Evolutionary conservation across 148 eudicot species (phyloP).

Genomic region (Nepenthes mirabilis): DNA sequence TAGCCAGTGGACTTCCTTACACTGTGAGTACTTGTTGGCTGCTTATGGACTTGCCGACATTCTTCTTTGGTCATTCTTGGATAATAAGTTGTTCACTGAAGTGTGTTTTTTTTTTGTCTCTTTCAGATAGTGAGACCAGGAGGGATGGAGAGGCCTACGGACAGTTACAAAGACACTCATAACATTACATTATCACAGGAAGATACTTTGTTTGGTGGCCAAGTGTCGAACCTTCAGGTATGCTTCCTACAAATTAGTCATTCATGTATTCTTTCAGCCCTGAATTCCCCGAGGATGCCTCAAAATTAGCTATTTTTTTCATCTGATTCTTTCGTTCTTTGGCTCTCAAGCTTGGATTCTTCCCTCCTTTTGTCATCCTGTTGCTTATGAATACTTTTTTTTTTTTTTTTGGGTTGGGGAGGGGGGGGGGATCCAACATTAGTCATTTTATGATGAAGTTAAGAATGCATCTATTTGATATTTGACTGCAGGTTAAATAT

Average conservation of each 20-base stretch:
- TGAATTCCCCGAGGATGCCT: not conserved
- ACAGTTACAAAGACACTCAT: slow-evolving; percentile 82
- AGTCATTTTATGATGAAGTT: too few species aligned
- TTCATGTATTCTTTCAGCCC: not conserved
- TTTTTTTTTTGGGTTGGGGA: too few species aligned
- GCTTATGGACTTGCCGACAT: not conserved
- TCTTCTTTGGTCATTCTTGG: not conserved
- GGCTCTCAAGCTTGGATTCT: not conserved
- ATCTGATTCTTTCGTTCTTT: not conserved
- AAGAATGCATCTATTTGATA: too few species aligned
- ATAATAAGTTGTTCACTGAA: not conserved
- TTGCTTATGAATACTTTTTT: too few species aligned
- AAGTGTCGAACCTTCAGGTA: slow-evolving; percentile 90
- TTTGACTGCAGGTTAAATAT: too few species aligned
- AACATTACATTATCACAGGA: slow-evolving; percentile 54
- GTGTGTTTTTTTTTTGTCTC: not conserved
- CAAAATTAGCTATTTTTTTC: not conserved
- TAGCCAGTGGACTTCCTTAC: slow-evolving; percentile 87
- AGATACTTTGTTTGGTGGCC: slow-evolving; percentile 89
- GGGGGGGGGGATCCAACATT: too few species aligned
- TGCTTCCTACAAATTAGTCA: slow-evolving; percentile 2
- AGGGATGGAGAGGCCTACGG: slow-evolving; percentile 96
- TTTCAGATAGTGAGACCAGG: slow-evolving; percentile 92
- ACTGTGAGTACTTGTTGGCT: slow-evolving; percentile 44
- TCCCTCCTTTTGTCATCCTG: too few species aligned